These are phyloP conservation scores for Ramularia endophylla DNA, from an alignment of 2,329 filamentous ascomycete genomes.

Conservation along the genomic window DNA sequence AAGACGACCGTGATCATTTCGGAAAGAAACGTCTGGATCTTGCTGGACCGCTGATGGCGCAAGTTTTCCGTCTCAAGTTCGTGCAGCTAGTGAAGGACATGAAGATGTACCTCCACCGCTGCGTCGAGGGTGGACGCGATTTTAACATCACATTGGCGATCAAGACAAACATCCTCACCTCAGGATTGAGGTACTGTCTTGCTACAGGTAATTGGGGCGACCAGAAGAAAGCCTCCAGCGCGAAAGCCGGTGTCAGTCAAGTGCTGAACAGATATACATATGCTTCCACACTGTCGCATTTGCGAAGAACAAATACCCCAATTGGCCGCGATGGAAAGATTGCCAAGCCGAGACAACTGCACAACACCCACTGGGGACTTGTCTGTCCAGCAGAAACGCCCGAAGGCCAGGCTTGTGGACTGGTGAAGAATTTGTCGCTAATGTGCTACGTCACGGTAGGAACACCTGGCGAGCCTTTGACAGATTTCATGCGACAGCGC, in stretches of 20 bases:
- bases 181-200: slow-evolving; percentile 91
- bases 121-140: slow-evolving; percentile 80
- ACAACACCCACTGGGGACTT: slow-evolving; percentile 98
- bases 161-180: slow-evolving; percentile 85
- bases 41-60: slow-evolving; percentile 89
- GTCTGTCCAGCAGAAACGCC: slow-evolving; percentile 97
- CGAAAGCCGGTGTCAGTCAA: slow-evolving; percentile 95
- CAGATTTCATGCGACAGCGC: slow-evolving; percentile 91
- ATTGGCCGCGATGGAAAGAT: slow-evolving; percentile 98
- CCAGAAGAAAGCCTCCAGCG: slow-evolving; percentile 94
- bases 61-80: slow-evolving; percentile 88
- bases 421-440: slow-evolving; percentile 94
- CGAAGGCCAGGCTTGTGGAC: slow-evolving; percentile 94
- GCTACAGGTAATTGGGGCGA: slow-evolving; percentile 99
- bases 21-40: slow-evolving; percentile 97
- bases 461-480: slow-evolving; percentile 80
- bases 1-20: slow-evolving; percentile 97
- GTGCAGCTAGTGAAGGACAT: slow-evolving; percentile 87
- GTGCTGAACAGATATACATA: slow-evolving; percentile 98
- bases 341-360: slow-evolving; percentile 92
- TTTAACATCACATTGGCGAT: slow-evolving; percentile 89
- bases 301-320: slow-evolving; percentile 94
- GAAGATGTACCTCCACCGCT: slow-evolving; percentile 83
- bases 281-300: slow-evolving; percentile 90
- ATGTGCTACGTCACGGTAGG: slow-evolving; percentile 99